These are phyloP conservation scores for Verticillium klebahnii DNA, from an alignment of 2,329 filamentous ascomycete species.

Conservation along the genomic window DNA sequence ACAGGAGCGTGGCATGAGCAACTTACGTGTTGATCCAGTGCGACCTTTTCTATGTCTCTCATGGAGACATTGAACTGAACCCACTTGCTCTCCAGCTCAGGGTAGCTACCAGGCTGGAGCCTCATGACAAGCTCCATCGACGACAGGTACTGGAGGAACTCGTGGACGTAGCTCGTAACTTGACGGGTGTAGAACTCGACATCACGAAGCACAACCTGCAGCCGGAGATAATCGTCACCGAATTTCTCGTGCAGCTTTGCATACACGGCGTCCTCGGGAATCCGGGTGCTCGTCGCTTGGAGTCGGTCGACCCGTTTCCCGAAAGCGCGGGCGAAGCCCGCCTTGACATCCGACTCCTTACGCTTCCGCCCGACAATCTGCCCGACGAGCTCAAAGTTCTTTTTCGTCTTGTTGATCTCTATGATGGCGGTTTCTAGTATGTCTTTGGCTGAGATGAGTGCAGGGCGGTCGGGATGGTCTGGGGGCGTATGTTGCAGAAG, in stretches of 20 bases:
- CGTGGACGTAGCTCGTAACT: constrained; percentile 71
- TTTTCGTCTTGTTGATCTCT: constrained; percentile 93
- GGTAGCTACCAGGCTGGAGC: constrained; percentile 64
- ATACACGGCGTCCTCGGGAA: constrained; percentile 78
- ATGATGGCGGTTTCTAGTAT: constrained; percentile 63
- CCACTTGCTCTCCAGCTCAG: constrained; percentile 92
- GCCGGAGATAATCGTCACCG: constrained; percentile 83
- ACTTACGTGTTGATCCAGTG: constrained; percentile 78
- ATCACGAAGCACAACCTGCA: constrained; percentile 89
- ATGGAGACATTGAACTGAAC: constrained; percentile 84
- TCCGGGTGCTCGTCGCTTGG: constrained; percentile 54
- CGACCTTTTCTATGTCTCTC: constrained; percentile 77
- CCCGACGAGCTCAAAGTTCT: constrained; percentile 86
- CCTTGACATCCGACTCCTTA: constrained; percentile 82
- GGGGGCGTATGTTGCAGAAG: constrained; percentile 73
- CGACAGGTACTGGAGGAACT: constrained; percentile 74
- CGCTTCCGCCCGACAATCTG: constrained; percentile 82
- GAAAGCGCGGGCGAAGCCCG: constrained; percentile 84
- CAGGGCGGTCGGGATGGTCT: constrained; percentile 76
- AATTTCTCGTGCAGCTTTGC: constrained; percentile 79
- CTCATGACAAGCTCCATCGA: constrained; percentile 81
- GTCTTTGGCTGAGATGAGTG: constrained; percentile 51
- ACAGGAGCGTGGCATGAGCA: constrained; percentile 1
- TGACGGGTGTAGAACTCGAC: constrained; percentile 91
- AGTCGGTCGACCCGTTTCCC: constrained; percentile 84